A percentile compares a stretch with the other conserved stretches of the same genome.
phyloP scores from a whole-genome alignment of 306 rosid species.

The Spatholobus suberectus region DNA sequence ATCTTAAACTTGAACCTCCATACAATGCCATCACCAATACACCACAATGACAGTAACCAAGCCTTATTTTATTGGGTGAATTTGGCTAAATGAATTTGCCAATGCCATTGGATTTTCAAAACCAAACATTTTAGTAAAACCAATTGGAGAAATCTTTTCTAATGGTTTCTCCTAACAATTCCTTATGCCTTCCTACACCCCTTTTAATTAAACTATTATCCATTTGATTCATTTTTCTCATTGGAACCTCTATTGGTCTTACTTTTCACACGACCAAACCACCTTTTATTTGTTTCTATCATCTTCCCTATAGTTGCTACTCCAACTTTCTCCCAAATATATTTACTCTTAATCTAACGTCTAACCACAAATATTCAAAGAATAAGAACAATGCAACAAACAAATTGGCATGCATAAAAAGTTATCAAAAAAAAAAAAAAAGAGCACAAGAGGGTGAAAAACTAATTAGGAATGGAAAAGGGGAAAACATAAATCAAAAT shows the following conservation, averaged over 20 bases:
- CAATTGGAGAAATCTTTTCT: constrained; percentile 22
- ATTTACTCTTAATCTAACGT: constrained; percentile 2
- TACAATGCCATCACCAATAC: background rate
- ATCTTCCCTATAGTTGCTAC: constrained; percentile 4
- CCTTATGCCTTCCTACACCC: background rate
- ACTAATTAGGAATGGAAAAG: too few species aligned
- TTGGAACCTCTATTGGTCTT: background rate
- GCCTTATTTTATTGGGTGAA: background rate
- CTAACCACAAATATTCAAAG: too few species aligned
- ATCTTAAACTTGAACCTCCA: background rate
- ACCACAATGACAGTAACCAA: background rate
- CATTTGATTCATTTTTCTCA: background rate
- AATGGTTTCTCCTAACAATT: background rate
- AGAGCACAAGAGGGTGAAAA: too few species aligned
- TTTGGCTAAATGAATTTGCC: background rate
- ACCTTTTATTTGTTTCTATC: background rate
- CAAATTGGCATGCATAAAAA: too few species aligned
- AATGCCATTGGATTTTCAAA: background rate
- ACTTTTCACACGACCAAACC: background rate
- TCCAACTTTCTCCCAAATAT: background rate
- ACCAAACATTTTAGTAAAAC: background rate
- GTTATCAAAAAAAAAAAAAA: too few species aligned
- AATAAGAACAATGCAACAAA: too few species aligned
- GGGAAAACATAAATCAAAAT: too few species aligned
- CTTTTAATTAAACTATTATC: constrained; percentile 10